Percentiles rank a stretch among this genome's conserved stretches.
phyloP scores from a whole-genome alignment of 352 stramenopile species.

The Phytophthora tubulina region DNA sequence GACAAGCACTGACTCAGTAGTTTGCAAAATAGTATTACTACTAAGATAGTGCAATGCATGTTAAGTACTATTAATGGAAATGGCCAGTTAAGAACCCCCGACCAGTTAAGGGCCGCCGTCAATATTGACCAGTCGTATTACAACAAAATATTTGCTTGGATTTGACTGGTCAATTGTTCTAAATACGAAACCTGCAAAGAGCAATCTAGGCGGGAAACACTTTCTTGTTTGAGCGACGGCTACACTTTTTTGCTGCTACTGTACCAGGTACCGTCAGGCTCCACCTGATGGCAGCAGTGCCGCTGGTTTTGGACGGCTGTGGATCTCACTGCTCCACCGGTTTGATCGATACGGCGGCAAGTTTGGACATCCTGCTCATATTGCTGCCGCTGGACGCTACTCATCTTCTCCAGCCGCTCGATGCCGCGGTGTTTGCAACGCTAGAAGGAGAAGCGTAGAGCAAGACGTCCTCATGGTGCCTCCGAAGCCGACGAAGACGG shows the following conservation, averaged over 20 bases:
- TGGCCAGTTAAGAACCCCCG: too few relatives aligned
- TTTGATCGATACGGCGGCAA: conserved; percentile 9
- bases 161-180: background rate
- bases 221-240: conserved; percentile 2
- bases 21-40: too few relatives aligned
- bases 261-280: conserved; percentile 13
- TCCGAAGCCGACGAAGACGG: background rate
- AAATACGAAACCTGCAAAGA: background rate
- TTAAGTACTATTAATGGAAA: too few relatives aligned
- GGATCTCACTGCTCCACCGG: conserved; percentile 23
- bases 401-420: conserved; percentile 29
- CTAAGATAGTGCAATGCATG: too few relatives aligned
- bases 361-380: conserved; percentile 16
- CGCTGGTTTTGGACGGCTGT: conserved; percentile 17
- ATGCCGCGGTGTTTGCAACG: conserved; percentile 34
- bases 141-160: too few relatives aligned
- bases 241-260: conserved; percentile 27
- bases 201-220: background rate
- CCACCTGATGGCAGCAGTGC: too few relatives aligned
- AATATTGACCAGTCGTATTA: too few relatives aligned
- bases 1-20: too few relatives aligned
- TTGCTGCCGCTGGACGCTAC: conserved; percentile 28
- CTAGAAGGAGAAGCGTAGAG: conserved; percentile 9
- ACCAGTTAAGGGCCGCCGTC: too few relatives aligned
- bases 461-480: background rate